These are phyloP conservation scores for Colletotrichum caudatum DNA, from an alignment of 2,329 filamentous ascomycete genomes.

Conservation along the genomic window DNA sequence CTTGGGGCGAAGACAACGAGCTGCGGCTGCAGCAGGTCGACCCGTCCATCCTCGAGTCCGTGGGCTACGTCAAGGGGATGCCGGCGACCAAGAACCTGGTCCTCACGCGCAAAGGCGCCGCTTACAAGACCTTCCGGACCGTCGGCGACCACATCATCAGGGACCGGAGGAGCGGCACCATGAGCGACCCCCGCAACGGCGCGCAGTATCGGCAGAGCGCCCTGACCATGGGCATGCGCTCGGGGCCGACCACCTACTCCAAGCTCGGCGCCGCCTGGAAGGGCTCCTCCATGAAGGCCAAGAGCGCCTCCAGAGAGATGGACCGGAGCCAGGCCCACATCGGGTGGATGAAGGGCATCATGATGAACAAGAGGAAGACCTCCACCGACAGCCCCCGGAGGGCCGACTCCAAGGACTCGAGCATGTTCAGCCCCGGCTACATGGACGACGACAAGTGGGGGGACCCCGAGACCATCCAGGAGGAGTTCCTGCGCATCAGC, in stretches of 20 bases:
- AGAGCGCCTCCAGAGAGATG: conserved; percentile 55
- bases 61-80: conserved; percentile 80
- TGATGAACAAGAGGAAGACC: conserved; percentile 68
- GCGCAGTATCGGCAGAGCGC: conserved; percentile 58
- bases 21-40: conserved; percentile 82
- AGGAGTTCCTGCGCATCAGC: conserved; percentile 73
- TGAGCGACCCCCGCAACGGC: conserved; percentile 68
- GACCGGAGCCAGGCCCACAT: conserved; percentile 69
- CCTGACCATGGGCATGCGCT: conserved; percentile 59
- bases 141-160: conserved; percentile 69
- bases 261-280: conserved; percentile 61
- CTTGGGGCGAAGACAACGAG: conserved; percentile 90
- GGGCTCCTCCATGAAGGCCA: conserved; percentile 70
- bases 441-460: conserved; percentile 69
- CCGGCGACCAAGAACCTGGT: conserved; percentile 73
- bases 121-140: conserved; percentile 87
- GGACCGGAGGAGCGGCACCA: conserved; percentile 70
- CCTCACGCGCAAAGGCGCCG: conserved; percentile 84
- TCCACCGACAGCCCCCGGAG: conserved; percentile 60
- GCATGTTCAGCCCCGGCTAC: conserved; percentile 63
- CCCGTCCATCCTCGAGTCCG: conserved; percentile 70
- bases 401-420: conserved; percentile 64
- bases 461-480: conserved; percentile 71
- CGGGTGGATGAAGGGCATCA: conserved; percentile 77
- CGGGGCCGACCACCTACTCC: conserved; percentile 55